A percentile compares a stretch with the other conserved stretches of the same genome.
Conservation (phyloP, 805 yeast genomes). For the Saccharomycopsis selenospora region DNA sequence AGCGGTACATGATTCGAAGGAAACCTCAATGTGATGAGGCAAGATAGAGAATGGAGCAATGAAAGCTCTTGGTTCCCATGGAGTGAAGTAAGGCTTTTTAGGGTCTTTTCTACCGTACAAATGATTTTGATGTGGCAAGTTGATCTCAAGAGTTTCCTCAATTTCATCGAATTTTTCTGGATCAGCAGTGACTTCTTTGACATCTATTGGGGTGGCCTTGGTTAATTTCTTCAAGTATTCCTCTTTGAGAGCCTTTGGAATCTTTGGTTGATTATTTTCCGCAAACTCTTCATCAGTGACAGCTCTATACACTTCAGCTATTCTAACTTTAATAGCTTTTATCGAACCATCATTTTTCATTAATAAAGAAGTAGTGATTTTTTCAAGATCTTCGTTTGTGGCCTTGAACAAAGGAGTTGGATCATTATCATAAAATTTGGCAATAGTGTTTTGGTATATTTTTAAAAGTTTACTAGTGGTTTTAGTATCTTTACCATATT, state of each 20-base stretch:
- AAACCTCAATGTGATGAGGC: constrained; percentile 87
- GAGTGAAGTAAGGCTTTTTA: constrained; percentile 81
- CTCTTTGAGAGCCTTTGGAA: constrained; percentile 26
- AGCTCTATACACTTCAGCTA: constrained; percentile 19
- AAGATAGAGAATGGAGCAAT: constrained; percentile 85
- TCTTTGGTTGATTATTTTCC: constrained; percentile 28
- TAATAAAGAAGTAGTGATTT: constrained; percentile 5
- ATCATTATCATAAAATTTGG: constrained; percentile 5
- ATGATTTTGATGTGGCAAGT: constrained; percentile 73
- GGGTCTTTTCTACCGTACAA: constrained; percentile 77
- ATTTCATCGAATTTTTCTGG: constrained; percentile 32
- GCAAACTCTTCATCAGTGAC: constrained; percentile 21
- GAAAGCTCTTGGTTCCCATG: constrained; percentile 94
- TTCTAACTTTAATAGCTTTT: constrained; percentile 24
- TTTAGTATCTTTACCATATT: constrained; percentile 10
- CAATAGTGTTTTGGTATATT: constrained; percentile 9
- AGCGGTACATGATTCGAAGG: constrained; percentile 90
- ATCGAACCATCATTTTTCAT: constrained; percentile 22
- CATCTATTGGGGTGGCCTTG: constrained; percentile 16
- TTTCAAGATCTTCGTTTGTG: neutral
- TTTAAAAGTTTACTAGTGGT: constrained; percentile 12
- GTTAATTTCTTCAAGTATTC: constrained; percentile 26
- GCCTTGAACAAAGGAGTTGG: constrained; percentile 1
- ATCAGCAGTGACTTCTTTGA: constrained; percentile 6
- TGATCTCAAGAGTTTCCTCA: constrained; percentile 33